Base-by-base conservation (phyloP, 768 basidiomycete species). In the Baorangia bicolor region DNA sequence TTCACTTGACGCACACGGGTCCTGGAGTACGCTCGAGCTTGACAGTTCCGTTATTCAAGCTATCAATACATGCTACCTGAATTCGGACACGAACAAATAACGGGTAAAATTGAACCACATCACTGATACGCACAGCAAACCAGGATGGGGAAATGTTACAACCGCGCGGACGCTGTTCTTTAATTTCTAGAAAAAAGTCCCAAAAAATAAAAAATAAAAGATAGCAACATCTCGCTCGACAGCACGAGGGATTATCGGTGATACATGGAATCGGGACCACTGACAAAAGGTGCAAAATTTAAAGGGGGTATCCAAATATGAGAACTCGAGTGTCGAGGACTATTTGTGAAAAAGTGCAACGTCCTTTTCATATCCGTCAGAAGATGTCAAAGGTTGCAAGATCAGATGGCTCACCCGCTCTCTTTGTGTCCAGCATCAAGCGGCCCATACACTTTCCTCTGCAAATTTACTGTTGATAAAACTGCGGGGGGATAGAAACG, bases 401-500 rank as follows among this genome's bases (percentile, higher is more conserved):
- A 34, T 25, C 25, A 20, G 1, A 11, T 37, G 6, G 18, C 61
- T 55, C 47, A 61, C 64, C 51, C 52, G 31, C n/a, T 8, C 49
- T 27, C 14, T 11, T n/a, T 6, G 35, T 40, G 54, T 28, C 56
- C 49, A 31, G 45, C 53, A 56, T 38, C 46, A 30, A 50, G 47
- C 30, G 31, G 18, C 12, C 30, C 30, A 47, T 10, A 16, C 16
- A n/a, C 25, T 2, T 23, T 21, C 25, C 43, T 27, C 43, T 4
- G 18, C 41, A 31, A 6, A 20, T n/a, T 41, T 40, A 53, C 30
- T 60, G 59, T 13, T 54, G 53, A 39, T 59, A 49, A 33, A 48
- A 48, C 28, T 68, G 68, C 3, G 57, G 53, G 25, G 71, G 70
- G 20, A 67, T 37, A 38, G 67, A 54, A 14, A 64, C 53, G n/a